These are phyloP conservation scores for Wickerhamomyces sydowiorum DNA, from an alignment of 805 yeast species.

Conservation along the genomic window DNA sequence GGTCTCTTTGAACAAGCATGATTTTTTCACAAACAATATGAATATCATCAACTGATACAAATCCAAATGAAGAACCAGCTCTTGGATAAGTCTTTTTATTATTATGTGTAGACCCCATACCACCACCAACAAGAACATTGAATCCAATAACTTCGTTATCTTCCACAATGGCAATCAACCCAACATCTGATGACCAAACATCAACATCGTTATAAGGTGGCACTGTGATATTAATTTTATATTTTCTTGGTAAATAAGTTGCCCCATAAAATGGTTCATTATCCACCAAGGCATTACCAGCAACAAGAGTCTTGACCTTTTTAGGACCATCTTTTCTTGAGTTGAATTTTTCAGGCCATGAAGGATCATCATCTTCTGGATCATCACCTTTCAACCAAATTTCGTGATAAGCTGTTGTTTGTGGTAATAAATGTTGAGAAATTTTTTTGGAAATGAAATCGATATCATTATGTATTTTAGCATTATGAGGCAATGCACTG, in stretches of 20 bases:
- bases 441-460: conserved; percentile 55
- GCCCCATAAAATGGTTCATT: conserved; percentile 86
- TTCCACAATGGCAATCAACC: conserved; percentile 80
- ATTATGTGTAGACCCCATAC: conserved; percentile 98
- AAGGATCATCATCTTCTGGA: conserved; percentile 54
- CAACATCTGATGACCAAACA: conserved; percentile 93
- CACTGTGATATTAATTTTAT: conserved; percentile 88
- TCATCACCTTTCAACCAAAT: conserved; percentile 92
- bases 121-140: conserved; percentile 93
- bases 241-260: conserved; percentile 89
- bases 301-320: conserved; percentile 75
- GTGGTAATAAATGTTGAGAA: conserved; percentile 80
- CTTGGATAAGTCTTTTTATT: conserved; percentile 96
- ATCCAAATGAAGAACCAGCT: conserved; percentile 86
- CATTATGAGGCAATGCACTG: conserved; percentile 83
- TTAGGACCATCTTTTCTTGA: conserved; percentile 69
- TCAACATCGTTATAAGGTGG: conserved; percentile 97
- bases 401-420: conserved; percentile 94
- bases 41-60: conserved; percentile 58
- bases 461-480: conserved; percentile 74
- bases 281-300: conserved; percentile 78
- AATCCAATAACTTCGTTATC: conserved; percentile 63
- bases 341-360: conserved; percentile 61
- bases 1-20: conserved; percentile 90
- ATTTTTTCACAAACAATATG: conserved; percentile 82